Conservation (phyloP, 371 early-diverging fungal species). For the Encephalitozoon intestinalis region DNA sequence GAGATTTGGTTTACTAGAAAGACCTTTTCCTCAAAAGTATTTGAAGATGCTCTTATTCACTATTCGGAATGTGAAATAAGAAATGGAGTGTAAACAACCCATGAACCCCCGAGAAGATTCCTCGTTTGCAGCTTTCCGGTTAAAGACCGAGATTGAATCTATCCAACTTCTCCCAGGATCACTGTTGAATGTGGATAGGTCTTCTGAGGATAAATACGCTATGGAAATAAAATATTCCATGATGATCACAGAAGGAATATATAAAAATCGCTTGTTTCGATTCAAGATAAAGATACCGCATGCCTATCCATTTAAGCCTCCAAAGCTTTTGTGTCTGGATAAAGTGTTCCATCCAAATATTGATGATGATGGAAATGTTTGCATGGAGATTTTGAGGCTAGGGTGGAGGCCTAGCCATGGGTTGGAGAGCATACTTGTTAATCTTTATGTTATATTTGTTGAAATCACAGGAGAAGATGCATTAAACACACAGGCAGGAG, state of each 20-base stretch:
- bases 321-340: conserved; percentile 47
- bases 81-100: background rate
- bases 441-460: conserved; percentile 48
- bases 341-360: conserved; percentile 59
- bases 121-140: conserved; percentile 10
- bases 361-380: conserved; percentile 49
- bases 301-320: conserved; percentile 59
- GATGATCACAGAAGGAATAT: background rate
- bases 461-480: conserved; percentile 51
- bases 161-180: background rate
- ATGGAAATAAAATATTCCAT: background rate
- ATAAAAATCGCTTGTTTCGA: conserved; percentile 1
- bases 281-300: conserved; percentile 31
- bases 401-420: conserved; percentile 53
- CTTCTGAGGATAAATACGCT: background rate
- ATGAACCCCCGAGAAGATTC: background rate
- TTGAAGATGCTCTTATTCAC: background rate
- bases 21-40: background rate
- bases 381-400: conserved; percentile 56
- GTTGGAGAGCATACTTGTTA: conserved; percentile 48
- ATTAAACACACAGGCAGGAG: conserved; percentile 54
- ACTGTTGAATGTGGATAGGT: background rate
- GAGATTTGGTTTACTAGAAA: conserved; percentile 7
- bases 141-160: conserved; percentile 8
- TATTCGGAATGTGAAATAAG: conserved; percentile 2